Conservation (phyloP, 257 asterid genomes). For the Parsonsia alboflavescens region DNA sequence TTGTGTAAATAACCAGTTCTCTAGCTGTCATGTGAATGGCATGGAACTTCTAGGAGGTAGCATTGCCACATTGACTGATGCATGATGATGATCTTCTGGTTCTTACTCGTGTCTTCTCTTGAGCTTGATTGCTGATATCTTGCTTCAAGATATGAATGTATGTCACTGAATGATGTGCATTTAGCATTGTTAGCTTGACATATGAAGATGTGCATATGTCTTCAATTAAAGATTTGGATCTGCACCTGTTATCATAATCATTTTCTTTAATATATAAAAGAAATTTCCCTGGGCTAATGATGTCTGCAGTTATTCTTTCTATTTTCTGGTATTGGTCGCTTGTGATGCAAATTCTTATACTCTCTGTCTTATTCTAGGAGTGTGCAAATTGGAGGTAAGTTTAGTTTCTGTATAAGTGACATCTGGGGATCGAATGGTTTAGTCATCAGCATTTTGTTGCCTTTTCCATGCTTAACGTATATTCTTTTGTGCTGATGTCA, state of each 20-base stretch:
- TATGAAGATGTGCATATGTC: too few species aligned
- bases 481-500: slow-evolving; percentile 2
- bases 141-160: too few species aligned
- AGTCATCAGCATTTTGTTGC: background rate
- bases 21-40: too few species aligned
- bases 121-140: too few species aligned
- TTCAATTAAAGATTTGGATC: background rate
- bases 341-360: background rate
- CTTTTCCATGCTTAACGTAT: background rate
- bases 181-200: too few species aligned
- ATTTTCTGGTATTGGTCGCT: background rate
- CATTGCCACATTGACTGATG: too few species aligned
- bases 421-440: background rate
- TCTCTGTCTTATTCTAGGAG: background rate
- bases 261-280: too few species aligned
- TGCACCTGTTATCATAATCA: background rate
- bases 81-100: too few species aligned
- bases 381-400: background rate
- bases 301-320: background rate
- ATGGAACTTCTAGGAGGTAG: too few species aligned
- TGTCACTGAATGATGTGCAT: too few species aligned
- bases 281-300: background rate
- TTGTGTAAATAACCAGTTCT: too few species aligned
- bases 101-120: too few species aligned
- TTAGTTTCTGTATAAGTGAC: background rate